phyloP scores from a whole-genome alignment of 768 basidiomycete species.

The Rhizopogon sp. region DNA sequence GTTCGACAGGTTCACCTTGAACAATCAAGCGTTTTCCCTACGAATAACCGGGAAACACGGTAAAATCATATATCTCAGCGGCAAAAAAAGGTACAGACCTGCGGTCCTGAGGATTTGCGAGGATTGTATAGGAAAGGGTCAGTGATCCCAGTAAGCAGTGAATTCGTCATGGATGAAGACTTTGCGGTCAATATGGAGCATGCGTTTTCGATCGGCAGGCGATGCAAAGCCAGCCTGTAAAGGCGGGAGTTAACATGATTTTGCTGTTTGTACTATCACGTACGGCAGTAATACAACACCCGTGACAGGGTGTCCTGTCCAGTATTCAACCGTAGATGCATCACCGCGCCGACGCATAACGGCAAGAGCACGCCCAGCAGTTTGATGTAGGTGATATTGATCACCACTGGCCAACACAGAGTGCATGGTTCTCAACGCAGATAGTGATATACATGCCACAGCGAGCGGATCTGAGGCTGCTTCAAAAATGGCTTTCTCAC shows the following conservation, averaged over 20 bases:
- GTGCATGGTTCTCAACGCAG: conserved; percentile 73
- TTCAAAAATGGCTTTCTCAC: conserved; percentile 3
- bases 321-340: conserved; percentile 68
- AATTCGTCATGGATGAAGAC: conserved; percentile 30
- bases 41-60: background rate
- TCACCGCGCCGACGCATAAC: conserved; percentile 79
- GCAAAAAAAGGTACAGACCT: conserved; percentile 38
- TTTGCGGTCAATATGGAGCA: conserved; percentile 45
- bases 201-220: conserved; percentile 71
- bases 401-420: conserved; percentile 65
- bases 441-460: conserved; percentile 87
- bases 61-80: background rate
- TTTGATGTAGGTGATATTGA: conserved; percentile 74
- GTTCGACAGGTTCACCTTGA: conserved; percentile 78
- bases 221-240: conserved; percentile 61
- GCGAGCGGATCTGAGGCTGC: conserved; percentile 63
- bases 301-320: conserved; percentile 78
- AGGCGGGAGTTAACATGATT: background rate
- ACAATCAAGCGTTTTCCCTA: conserved; percentile 65
- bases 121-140: conserved; percentile 95
- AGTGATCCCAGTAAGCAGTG: conserved; percentile 52
- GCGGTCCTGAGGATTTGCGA: conserved; percentile 50
- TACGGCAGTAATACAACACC: conserved; percentile 79
- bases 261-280: conserved; percentile 19
- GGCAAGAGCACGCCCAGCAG: conserved; percentile 65